Conservation (phyloP, 2,329 filamentous ascomycete genomes). For the Decorospora gaudefroyi region DNA sequence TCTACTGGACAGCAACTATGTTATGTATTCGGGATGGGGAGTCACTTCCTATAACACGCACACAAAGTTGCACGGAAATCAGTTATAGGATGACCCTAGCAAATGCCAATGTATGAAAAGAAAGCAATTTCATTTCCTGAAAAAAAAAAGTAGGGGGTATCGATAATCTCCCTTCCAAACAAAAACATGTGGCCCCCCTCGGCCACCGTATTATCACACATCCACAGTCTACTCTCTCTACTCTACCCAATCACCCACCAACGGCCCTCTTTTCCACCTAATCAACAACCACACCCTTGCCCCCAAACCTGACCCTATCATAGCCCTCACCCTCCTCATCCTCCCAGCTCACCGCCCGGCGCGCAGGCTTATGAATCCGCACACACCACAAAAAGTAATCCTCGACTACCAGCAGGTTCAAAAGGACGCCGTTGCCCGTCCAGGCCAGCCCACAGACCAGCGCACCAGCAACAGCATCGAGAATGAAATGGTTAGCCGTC, state of each 20-base stretch:
- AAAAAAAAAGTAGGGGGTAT: too few relatives aligned
- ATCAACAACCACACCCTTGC: constrained; percentile 26
- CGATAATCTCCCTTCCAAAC: neutral
- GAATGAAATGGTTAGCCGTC: constrained; percentile 73
- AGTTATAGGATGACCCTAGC: too few relatives aligned
- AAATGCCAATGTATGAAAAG: too few relatives aligned
- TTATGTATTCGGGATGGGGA: too few relatives aligned
- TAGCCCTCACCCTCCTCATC: constrained; percentile 15
- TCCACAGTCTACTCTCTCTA: neutral
- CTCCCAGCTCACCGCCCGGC: constrained; percentile 23
- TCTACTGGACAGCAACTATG: too few relatives aligned
- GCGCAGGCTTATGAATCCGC: constrained; percentile 66
- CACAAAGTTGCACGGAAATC: too few relatives aligned
- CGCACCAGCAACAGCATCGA: constrained; percentile 71
- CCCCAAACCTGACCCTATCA: constrained; percentile 11
- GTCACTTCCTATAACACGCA: too few relatives aligned
- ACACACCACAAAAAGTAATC: constrained; percentile 69
- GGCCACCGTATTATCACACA: too few relatives aligned
- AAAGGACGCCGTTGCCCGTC: constrained; percentile 58
- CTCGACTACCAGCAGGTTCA: constrained; percentile 68
- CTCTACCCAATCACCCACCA: neutral
- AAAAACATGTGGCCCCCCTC: neutral
- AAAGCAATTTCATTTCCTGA: too few relatives aligned
- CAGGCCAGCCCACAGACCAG: constrained; percentile 68
- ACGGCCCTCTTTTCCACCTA: constrained; percentile 4